Percentiles rank a stretch among this genome's conserved stretches.
phyloP scores from a whole-genome alignment of 2,329 filamentous ascomycete genomes.

The Calonectria montana region DNA sequence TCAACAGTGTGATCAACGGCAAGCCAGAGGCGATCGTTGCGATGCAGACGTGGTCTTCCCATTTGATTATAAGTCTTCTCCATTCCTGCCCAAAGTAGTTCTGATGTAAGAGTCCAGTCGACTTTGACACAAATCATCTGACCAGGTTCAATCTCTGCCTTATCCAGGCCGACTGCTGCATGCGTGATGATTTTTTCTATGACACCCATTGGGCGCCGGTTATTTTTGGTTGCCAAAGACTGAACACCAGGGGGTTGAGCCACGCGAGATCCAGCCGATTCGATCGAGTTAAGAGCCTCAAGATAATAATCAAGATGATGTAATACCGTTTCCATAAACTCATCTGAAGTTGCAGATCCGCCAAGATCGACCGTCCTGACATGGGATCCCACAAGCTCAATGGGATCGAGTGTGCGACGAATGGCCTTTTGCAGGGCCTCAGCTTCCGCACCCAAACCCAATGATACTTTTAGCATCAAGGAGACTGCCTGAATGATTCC shows the following conservation, averaged over 20 bases:
- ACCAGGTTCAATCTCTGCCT: not conserved
- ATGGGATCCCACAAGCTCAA: not conserved
- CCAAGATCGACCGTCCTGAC: not conserved
- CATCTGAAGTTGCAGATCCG: not conserved
- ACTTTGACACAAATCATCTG: not conserved
- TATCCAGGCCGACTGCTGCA: not conserved
- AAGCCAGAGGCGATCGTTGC: not conserved
- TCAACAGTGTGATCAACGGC: not conserved
- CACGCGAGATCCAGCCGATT: no score
- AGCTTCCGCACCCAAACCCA: not conserved
- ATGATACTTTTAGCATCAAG: not conserved
- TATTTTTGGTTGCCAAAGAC: not conserved
- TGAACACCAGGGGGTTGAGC: not conserved
- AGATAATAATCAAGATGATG: not conserved
- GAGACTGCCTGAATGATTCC: not conserved
- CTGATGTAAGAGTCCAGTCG: not conserved
- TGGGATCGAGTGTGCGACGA: not conserved
- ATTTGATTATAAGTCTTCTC: not conserved
- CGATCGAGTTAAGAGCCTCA: not conserved
- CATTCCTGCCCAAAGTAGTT: not conserved
- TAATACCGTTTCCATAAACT: not conserved
- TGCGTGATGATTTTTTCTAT: not conserved
- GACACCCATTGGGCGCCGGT: not conserved
- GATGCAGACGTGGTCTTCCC: not conserved
- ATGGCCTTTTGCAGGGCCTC: not conserved